A percentile compares a stretch with the other conserved stretches of the same genome.
phyloP scores from a whole-genome alignment of 2,329 filamentous ascomycete genomes.

The Fusarium sp. region DNA sequence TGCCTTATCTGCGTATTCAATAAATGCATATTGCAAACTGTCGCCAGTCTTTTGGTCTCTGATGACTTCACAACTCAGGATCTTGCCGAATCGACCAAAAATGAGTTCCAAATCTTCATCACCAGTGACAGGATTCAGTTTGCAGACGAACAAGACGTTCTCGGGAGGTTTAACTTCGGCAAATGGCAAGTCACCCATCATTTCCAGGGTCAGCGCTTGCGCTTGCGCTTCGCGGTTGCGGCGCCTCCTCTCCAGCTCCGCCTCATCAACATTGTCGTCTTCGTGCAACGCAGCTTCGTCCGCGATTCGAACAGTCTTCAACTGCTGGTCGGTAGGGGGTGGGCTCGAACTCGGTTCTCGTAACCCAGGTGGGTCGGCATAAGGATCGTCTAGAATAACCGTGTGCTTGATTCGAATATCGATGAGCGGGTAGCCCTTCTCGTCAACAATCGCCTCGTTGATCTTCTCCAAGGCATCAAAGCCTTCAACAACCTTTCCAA shows the following conservation, averaged over 20 bases:
- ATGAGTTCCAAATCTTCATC: slow-evolving; percentile 96
- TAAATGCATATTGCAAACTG: slow-evolving; percentile 96
- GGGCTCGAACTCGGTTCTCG: slow-evolving; percentile 85
- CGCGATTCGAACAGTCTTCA: slow-evolving; percentile 91
- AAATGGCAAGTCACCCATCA: slow-evolving; percentile 97
- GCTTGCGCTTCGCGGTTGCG: slow-evolving; percentile 92
- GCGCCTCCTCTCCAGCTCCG: slow-evolving; percentile 83
- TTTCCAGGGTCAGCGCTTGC: slow-evolving; percentile 94
- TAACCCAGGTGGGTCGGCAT: slow-evolving; percentile 83
- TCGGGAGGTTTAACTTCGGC: slow-evolving; percentile 98
- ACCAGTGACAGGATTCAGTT: slow-evolving; percentile 95
- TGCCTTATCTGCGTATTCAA: slow-evolving; percentile 93
- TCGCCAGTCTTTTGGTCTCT: slow-evolving; percentile 94
- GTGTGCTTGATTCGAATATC: slow-evolving; percentile 97
- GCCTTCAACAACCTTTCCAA: slow-evolving; percentile 95
- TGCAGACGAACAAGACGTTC: slow-evolving; percentile 98
- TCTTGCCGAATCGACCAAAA: slow-evolving; percentile 96
- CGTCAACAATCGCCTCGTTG: slow-evolving; percentile 89
- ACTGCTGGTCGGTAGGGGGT: slow-evolving; percentile 84
- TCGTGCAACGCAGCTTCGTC: slow-evolving; percentile 88
- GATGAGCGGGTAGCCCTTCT: slow-evolving; percentile 87
- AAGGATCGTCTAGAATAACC: slow-evolving; percentile 92
- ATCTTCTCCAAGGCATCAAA: slow-evolving; percentile 96
- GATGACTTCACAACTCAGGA: slow-evolving; percentile 96
- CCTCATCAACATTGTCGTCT: slow-evolving; percentile 80